A percentile compares a stretch with the other conserved stretches of the same genome.
phyloP scores from a whole-genome alignment of 1,139 yeast species.

The Petasospora fabianii region DNA sequence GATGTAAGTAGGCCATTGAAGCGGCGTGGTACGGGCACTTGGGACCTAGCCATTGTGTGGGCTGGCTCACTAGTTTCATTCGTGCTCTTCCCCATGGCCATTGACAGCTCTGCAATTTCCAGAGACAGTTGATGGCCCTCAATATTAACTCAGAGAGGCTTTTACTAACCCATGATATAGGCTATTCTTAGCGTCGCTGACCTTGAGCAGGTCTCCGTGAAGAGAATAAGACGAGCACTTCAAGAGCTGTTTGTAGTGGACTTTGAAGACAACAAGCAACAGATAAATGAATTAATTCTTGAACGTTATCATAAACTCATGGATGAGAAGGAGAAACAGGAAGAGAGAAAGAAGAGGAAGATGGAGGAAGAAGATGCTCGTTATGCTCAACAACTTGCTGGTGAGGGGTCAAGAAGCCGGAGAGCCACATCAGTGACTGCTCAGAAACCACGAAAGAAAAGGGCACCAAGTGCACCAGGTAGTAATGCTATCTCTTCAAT shows the following conservation, averaged over 20 bases:
- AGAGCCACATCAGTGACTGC: constrained; percentile 12
- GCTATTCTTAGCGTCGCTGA: constrained; percentile 76
- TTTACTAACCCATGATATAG: constrained; percentile 29
- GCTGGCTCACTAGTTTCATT: too few relatives aligned
- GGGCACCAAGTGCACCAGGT: constrained; percentile 9
- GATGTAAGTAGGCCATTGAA: constrained; percentile 46
- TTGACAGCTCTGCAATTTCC: too few relatives aligned
- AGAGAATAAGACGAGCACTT: constrained; percentile 64
- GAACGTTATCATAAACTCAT: constrained; percentile 51
- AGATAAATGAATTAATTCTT: constrained; percentile 57
- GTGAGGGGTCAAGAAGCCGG: constrained; percentile 10
- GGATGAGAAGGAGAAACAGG: constrained; percentile 29
- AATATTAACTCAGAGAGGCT: too few relatives aligned
- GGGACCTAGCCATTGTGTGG: too few relatives aligned
- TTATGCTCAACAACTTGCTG: constrained; percentile 24
- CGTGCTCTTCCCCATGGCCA: too few relatives aligned
- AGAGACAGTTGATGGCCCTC: too few relatives aligned
- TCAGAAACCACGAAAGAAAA: constrained; percentile 11
- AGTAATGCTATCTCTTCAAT: constrained; percentile 22
- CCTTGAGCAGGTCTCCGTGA: constrained; percentile 67
- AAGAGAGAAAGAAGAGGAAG: constrained; percentile 27
- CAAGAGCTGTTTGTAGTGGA: constrained; percentile 64
- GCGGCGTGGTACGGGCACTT: too few relatives aligned
- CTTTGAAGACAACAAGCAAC: constrained; percentile 48
- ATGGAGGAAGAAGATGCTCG: constrained; percentile 31